Evolutionary conservation across 495 filamentous ascomycete species (phyloP).

Genomic region (Hypoxylon trugodes): DNA sequence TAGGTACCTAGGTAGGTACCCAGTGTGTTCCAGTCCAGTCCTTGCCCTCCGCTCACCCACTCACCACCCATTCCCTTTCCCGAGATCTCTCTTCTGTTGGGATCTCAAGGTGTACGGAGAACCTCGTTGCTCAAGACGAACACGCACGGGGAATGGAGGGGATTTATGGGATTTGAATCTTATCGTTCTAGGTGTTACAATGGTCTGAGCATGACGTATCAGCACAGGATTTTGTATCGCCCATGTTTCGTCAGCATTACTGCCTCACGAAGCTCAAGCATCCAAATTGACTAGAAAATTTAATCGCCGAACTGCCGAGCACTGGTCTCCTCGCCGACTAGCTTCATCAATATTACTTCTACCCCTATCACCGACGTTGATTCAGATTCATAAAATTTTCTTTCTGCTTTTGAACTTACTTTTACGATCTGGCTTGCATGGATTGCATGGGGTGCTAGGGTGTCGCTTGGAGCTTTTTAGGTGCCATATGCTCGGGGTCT

Average conservation of each 20-base stretch:
- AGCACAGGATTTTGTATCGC: conserved; percentile 19
- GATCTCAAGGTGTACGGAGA: conserved; percentile 11
- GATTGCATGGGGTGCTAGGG: too few relatives aligned
- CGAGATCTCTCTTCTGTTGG: conserved; percentile 16
- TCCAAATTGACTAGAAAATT: conserved; percentile 16
- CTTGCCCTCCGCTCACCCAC: too few relatives aligned
- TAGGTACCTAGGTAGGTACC: background rate
- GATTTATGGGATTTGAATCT: conserved; percentile 40
- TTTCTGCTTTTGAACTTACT: conserved; percentile 2
- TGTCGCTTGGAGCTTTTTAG: conserved; percentile 20
- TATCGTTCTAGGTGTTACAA: conserved; percentile 14
- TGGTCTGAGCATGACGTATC: conserved; percentile 36
- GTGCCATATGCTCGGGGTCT: conserved; percentile 38
- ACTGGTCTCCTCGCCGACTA: conserved; percentile 40
- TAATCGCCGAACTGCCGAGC: conserved; percentile 40
- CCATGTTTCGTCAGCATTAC: conserved; percentile 38
- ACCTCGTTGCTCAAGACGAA: conserved; percentile 8
- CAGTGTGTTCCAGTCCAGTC: too few relatives aligned
- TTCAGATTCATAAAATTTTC: conserved; percentile 12
- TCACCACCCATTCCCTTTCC: background rate
- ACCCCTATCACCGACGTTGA: conserved; percentile 25
- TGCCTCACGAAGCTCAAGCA: conserved; percentile 14
- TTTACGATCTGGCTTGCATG: conserved; percentile 6
- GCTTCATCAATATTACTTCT: conserved; percentile 26
- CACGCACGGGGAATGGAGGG: conserved; percentile 30